These are phyloP conservation scores for Arthrobotrys megalospora DNA, from an alignment of 2,329 filamentous ascomycete species.

Conservation along the genomic window DNA sequence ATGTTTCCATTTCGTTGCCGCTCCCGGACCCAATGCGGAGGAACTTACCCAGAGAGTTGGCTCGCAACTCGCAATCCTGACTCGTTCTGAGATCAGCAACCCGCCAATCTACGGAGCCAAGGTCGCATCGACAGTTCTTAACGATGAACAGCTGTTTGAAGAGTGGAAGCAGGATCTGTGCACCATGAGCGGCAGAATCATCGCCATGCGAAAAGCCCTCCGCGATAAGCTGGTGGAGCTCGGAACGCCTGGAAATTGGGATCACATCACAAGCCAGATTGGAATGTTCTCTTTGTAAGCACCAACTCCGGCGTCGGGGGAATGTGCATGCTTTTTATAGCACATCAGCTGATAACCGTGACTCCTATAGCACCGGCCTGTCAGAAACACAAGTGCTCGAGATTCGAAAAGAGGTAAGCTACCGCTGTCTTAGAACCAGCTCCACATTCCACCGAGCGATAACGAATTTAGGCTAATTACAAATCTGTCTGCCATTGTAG, in stretches of 20 bases:
- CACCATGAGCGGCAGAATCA: conserved; percentile 99
- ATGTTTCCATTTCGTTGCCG: conserved; percentile 92
- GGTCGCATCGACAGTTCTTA: conserved; percentile 92
- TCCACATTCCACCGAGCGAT: conserved; percentile 37
- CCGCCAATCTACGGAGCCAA: conserved; percentile 96
- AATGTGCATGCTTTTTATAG: conserved; percentile 16
- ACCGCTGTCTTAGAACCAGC: conserved; percentile 44
- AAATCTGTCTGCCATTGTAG: conserved; percentile 65
- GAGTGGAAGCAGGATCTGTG: conserved; percentile 98
- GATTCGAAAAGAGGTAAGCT: conserved; percentile 83
- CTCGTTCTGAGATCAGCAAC: conserved; percentile 98
- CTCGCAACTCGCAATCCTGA: conserved; percentile 97
- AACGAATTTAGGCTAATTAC: conserved; percentile 47
- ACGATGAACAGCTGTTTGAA: conserved; percentile 84
- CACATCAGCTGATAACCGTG: conserved; percentile 25
- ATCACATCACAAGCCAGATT: conserved; percentile 98
- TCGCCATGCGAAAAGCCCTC: conserved; percentile 94
- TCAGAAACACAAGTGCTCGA: conserved; percentile 90
- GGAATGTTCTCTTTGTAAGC: conserved; percentile 90
- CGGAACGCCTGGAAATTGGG: conserved; percentile 97
- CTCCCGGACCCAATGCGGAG: conserved; percentile 74
- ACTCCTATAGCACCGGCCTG: conserved; percentile 79
- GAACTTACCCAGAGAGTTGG: conserved; percentile 92
- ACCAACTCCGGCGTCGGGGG: conserved; percentile 17
- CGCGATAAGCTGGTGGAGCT: conserved; percentile 95